Conservation (phyloP, 2,329 filamentous ascomycete genomes). For the Verticillium dahliae region DNA sequence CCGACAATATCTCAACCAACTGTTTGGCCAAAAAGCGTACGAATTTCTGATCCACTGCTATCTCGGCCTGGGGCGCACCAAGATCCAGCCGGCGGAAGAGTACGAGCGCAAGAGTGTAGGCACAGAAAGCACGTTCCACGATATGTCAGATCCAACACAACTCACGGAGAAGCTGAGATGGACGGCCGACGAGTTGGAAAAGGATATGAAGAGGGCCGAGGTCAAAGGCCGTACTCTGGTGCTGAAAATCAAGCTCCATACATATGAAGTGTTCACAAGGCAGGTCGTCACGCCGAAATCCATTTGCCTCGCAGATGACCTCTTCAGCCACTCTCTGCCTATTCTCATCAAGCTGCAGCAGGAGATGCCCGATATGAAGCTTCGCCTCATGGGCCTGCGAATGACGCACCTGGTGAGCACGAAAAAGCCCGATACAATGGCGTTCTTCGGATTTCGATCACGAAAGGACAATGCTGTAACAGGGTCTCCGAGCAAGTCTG, state of each 20-base stretch:
- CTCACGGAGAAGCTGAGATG: slow-evolving; percentile 72
- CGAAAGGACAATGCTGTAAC: slow-evolving; percentile 9
- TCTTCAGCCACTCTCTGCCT: slow-evolving; percentile 75
- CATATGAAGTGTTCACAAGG: slow-evolving; percentile 83
- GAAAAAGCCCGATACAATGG: slow-evolving; percentile 69
- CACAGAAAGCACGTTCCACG: slow-evolving; percentile 85
- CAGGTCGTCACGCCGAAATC: slow-evolving; percentile 71
- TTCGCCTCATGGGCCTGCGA: slow-evolving; percentile 82
- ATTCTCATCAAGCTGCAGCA: slow-evolving; percentile 81
- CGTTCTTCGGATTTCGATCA: slow-evolving; percentile 67
- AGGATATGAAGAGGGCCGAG: slow-evolving; percentile 70
- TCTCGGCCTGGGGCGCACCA: slow-evolving; percentile 79
- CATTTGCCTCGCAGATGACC: slow-evolving; percentile 66
- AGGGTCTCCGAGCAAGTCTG: slow-evolving; percentile 11
- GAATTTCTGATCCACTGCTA: slow-evolving; percentile 80
- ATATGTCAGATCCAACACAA: slow-evolving; percentile 62
- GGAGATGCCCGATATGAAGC: slow-evolving; percentile 70
- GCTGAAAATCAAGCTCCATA: slow-evolving; percentile 89
- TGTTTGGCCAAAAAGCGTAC: slow-evolving; percentile 90
- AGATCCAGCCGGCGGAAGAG: slow-evolving; percentile 78
- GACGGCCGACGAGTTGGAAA: slow-evolving; percentile 80
- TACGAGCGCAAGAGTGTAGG: slow-evolving; percentile 91
- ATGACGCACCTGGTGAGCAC: slow-evolving; percentile 84
- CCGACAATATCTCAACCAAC: slow-evolving; percentile 62
- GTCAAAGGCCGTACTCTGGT: slow-evolving; percentile 89